phyloP scores from a whole-genome alignment of 305 asterid genomes.

The Petunia hybrid region DNA sequence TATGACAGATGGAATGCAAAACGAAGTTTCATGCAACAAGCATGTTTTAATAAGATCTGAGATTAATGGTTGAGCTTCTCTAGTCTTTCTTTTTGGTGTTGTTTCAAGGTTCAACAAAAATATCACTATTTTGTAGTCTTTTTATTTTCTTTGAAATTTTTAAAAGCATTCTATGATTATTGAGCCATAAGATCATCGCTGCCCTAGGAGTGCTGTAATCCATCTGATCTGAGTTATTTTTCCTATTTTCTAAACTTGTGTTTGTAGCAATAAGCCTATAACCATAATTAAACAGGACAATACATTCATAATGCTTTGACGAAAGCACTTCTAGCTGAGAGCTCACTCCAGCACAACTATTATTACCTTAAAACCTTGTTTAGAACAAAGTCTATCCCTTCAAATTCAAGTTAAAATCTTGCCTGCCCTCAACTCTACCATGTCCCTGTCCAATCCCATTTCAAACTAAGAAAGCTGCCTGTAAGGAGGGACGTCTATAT shows the following conservation, averaged over 20 bases:
- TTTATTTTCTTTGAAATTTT: neutral
- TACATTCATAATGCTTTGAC: neutral
- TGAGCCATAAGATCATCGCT: neutral
- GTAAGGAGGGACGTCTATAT: neutral
- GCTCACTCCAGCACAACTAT: neutral
- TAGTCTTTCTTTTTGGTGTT: neutral
- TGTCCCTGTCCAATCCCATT: slow-evolving; percentile 1
- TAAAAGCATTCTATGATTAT: too few species aligned
- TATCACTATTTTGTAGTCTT: neutral
- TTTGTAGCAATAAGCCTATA: neutral
- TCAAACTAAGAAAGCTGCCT: neutral
- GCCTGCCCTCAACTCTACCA: neutral
- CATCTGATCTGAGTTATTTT: neutral
- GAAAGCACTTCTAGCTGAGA: neutral
- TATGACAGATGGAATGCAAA: too few species aligned
- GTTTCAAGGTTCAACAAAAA: neutral
- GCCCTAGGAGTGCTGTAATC: neutral
- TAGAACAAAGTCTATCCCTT: neutral
- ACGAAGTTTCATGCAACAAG: neutral
- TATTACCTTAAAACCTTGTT: neutral
- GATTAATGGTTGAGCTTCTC: neutral
- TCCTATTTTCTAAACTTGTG: neutral
- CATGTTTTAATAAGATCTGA: neutral
- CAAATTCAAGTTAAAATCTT: neutral
- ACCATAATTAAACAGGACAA: neutral